Evolutionary conservation across 2,329 filamentous ascomycete genomes (phyloP), one percentile per base, ranked within the genome.

Genomic region (Ceratocystis destructans): DNA sequence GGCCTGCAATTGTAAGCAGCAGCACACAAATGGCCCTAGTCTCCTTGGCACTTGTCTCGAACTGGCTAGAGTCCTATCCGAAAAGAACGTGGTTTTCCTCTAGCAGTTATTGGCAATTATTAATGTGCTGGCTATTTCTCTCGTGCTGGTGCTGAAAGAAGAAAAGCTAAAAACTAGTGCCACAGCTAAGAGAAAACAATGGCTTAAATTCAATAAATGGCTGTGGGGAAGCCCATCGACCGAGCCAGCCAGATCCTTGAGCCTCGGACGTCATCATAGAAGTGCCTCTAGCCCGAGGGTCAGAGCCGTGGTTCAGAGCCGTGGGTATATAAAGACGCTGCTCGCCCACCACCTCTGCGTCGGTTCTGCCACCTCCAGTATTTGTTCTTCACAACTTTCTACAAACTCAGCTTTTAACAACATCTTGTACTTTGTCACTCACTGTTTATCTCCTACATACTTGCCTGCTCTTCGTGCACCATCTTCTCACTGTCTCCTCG

Each of bases 301-400:
- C 4, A 41, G 37, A 41, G 37, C 37, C 37, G 37, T 41, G 37
- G 37, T 4, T 10, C 10, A 12, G 17, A 37, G 28, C 6, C 55
- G 46, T 31, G 25, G 28, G 22, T 66, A 66, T 66, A 66, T 62
- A 66, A 66, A 46, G 59, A 22, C 25, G 10, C 1, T 6, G 10
- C 45, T 25, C 25, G 37, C 45, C 64, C 50, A 22, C 46, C 65
- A 59, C 22, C 25, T 15, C 1, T 41, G 3, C 37, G 1, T 4
- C 0, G 37, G 4, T 20, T 55, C 3, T 5, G 10, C 2, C 25
- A 33, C 8, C 12, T 15, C 6, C 5, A 8, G 10, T 63, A 37
- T 17, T 5, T 50, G 22, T 3, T 53, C 3, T 10, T 64, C 45
- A 48, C 33, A 28, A 64, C 15, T 17, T n/a, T 28, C 17, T n/a